Base-by-base conservation (phyloP, 2,329 filamentous ascomycete genomes). In the Fusarium oxysporum region DNA sequence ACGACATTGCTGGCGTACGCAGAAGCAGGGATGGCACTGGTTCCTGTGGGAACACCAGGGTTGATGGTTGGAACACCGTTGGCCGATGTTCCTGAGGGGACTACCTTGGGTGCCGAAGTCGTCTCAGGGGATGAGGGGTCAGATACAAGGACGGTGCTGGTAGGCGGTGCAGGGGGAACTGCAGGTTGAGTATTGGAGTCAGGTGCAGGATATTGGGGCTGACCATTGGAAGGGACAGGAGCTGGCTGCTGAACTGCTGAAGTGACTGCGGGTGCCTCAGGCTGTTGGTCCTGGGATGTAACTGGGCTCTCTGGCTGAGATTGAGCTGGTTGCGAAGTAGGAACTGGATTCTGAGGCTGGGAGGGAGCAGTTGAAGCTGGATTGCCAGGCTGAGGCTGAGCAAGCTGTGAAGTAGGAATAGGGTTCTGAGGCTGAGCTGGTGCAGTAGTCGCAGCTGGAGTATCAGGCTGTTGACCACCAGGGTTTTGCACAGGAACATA, bases 1-100 rank as follows among this genome's bases (percentile, higher is more conserved):
- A 81, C 81, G 25, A 90, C 81, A 70, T 88, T 88, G 59, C 78
- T 79, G 5, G 83, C 82, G 58, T 86, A 85, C 6, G 81, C 78
- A 12, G 81, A 78, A 2, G 86, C 76, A 2, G 84, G 76, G 7
- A 88, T 82, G 4, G 82, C 83, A 7, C 81, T 78, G 1, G 85
- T 83, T 8, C 80, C 79, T 8, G 80, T 79, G 6, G 81, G 79
- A 32, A 82, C 76, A n/a, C 76, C 74, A 37, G 77, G 76, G 33
- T 80, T 81, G 35, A 80, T 79, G 0, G 86, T 87, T 0, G 87
- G 87, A 12, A 88, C 77, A 2, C 74, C 74, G 14, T 72, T 62
- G 68, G 84, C 80, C 2, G 83, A 79, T 33, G 78, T 77, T 33
- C 79, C 75, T 12, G 64, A 68, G 30, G 76, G 56, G 23, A 63